Base-by-base conservation (phyloP, 2,329 filamentous ascomycete genomes). In the Neocucurbitaria cava region DNA sequence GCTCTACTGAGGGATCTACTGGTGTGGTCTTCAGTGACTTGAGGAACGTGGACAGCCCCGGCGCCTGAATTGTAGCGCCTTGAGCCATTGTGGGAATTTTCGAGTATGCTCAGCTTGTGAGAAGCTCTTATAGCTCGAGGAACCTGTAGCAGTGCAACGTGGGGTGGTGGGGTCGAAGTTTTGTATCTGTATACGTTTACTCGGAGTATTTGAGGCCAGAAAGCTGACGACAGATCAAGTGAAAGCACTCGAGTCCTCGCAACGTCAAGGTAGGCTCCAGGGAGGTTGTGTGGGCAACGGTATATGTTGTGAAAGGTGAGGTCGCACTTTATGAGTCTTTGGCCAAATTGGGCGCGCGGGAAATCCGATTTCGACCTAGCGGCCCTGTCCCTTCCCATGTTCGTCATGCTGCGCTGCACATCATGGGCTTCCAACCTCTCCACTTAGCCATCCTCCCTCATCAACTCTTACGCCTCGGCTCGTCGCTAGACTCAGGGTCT, bases 1-100 rank as follows among this genome's bases (percentile, higher is more conserved):
- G 87, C 76, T 97, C 92, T 61, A 96, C 89, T 8, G 91, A 93
- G 38, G 89, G 86, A 65, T 96, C 92, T 49, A 95, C 84, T 26
- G 88, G 83, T 49, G 87, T 88, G 31, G 85, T 84, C 73, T 91
- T 94, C 59, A 59, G 56, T 11, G 89, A 89, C 71, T 89, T 91
- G 61, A 96, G 84, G 68, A 92, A 95, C 44, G 88, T 89, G 42
- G 88, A 85, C 60, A 97, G 81, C 64, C 88, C 89, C 39, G 92
- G 91, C 75, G 90, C 87, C 66, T 83, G 64, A 21, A 65, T 62
- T 1, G 62, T 64, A 17, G 68, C 62, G 52, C 65, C 65, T 56
- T 69, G 69, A 2, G 69, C 64, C 66, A 70, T 72, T 30, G 24
- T n/a, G 31, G 23, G 17, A 6, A 8, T 33, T 18, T 20, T 15